A percentile compares a stretch with the other conserved stretches of the same genome.
These are phyloP conservation scores for Kluyveromyces lactis DNA, from an alignment of 805 yeast genomes.

Conservation along the genomic window DNA sequence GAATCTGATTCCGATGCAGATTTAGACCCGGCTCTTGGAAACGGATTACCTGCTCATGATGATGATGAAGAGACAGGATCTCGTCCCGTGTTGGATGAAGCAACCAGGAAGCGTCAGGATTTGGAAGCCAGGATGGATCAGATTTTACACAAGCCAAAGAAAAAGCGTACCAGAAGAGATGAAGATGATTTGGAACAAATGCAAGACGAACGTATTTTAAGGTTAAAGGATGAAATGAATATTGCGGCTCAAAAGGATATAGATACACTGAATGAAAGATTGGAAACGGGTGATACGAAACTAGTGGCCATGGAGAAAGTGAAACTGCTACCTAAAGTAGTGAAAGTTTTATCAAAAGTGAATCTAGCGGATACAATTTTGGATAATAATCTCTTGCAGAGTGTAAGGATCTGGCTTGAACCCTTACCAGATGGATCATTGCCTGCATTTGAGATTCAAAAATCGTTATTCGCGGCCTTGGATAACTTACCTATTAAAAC, in stretches of 20 bases:
- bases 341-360: slow-evolving; percentile 65
- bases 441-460: slow-evolving; percentile 96
- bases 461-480: slow-evolving; percentile 69
- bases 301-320: slow-evolving; percentile 54
- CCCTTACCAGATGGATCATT: slow-evolving; percentile 96
- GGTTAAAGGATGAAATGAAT: slow-evolving; percentile 82
- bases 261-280: slow-evolving; percentile 39
- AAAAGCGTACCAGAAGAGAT: slow-evolving; percentile 59
- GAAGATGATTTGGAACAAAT: slow-evolving; percentile 92
- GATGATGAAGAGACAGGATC: slow-evolving; percentile 11
- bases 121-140: slow-evolving; percentile 77
- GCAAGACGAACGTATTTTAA: slow-evolving; percentile 85
- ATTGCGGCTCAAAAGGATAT: slow-evolving; percentile 73
- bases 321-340: slow-evolving; percentile 71
- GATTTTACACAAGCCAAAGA: slow-evolving; percentile 58
- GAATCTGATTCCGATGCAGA: slow-evolving; percentile 17
- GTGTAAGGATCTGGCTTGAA: slow-evolving; percentile 93
- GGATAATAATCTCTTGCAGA: slow-evolving; percentile 88
- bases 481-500: slow-evolving; percentile 85
- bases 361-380: slow-evolving; percentile 85
- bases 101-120: slow-evolving; percentile 52
- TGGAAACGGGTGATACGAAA: slow-evolving; percentile 29
- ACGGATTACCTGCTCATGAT: slow-evolving; percentile 19
- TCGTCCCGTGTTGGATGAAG: slow-evolving; percentile 14
- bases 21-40: slow-evolving; percentile 8